Percentiles rank a stretch among this genome's conserved stretches.
Conservation (phyloP, 1,284 basidiomycete species). For the Farysia itapuensis region DNA sequence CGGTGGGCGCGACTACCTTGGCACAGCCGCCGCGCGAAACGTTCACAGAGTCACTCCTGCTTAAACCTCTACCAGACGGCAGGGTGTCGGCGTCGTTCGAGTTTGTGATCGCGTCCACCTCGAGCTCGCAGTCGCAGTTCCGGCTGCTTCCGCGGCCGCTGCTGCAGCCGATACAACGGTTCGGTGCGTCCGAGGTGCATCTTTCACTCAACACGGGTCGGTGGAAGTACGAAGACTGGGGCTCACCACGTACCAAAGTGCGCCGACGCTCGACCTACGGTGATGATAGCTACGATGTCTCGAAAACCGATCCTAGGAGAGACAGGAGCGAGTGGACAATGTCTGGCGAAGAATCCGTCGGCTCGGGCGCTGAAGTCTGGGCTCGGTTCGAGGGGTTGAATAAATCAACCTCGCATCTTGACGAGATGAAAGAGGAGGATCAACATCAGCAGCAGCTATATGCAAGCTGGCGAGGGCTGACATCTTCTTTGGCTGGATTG, state of each 20-base stretch:
- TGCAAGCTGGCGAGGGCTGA: constrained; percentile 73
- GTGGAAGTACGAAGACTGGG: constrained; percentile 84
- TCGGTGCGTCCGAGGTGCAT: constrained; percentile 81
- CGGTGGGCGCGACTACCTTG: too few species aligned
- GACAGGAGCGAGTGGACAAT: constrained; percentile 2
- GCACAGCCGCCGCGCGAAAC: constrained; percentile 11
- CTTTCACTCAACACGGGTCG: constrained; percentile 82
- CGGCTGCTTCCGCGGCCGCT: constrained; percentile 77
- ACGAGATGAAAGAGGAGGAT: neutral
- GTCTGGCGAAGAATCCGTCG: constrained; percentile 68
- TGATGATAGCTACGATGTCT: neutral
- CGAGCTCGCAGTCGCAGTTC: constrained; percentile 15
- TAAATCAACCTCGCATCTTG: neutral
- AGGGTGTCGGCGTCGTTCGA: constrained; percentile 77
- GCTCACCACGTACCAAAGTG: constrained; percentile 21
- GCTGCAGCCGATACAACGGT: constrained; percentile 80
- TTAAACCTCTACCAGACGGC: constrained; percentile 80
- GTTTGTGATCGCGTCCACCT: constrained; percentile 38
- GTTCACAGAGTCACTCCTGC: constrained; percentile 68
- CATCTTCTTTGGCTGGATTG: constrained; percentile 84
- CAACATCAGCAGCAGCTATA: neutral
- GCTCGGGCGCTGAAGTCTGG: constrained; percentile 83
- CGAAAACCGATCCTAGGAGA: neutral
- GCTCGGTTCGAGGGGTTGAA: constrained; percentile 63
- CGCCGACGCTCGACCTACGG: constrained; percentile 1